phyloP scores from a whole-genome alignment of 106 monocot species.

The Gastrodia elata region DNA sequence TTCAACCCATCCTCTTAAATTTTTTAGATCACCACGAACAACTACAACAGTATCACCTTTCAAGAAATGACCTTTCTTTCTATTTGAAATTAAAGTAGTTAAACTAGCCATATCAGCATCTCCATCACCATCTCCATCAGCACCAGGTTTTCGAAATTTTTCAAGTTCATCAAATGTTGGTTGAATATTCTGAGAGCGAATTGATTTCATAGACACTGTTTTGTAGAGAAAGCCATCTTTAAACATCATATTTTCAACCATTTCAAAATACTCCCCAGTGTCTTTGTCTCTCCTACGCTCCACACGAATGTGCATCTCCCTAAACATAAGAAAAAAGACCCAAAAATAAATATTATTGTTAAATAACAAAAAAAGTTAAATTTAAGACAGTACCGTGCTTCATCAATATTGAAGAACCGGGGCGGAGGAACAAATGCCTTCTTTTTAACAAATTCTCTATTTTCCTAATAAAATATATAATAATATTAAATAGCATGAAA shows the following conservation, averaged over 20 bases:
- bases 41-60: constrained; percentile 96
- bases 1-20: constrained; percentile 94
- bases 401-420: constrained; percentile 87
- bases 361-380: background rate
- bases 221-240: constrained; percentile 94
- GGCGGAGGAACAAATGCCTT: constrained; percentile 88
- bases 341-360: background rate
- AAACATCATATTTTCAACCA: constrained; percentile 77
- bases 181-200: constrained; percentile 65
- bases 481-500: background rate
- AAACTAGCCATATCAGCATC: constrained; percentile 53
- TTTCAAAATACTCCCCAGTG: constrained; percentile 73
- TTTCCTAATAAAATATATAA: constrained; percentile 41
- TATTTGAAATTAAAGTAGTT: constrained; percentile 83
- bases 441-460: constrained; percentile 67
- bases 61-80: constrained; percentile 98
- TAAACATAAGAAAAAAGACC: constrained; percentile 15
- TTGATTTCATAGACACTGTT: constrained; percentile 75
- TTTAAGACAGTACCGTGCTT: constrained; percentile 55
- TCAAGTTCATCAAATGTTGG: constrained; percentile 97
- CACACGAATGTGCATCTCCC: constrained; percentile 87
- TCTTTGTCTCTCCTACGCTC: constrained; percentile 63
- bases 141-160: constrained; percentile 85
- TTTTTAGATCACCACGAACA: constrained; percentile 82
- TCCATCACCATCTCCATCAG: constrained; percentile 49